These are phyloP conservation scores for Paratrypanosoma confusum DNA, from an alignment of 208 protist genomes.

Conservation along the genomic window DNA sequence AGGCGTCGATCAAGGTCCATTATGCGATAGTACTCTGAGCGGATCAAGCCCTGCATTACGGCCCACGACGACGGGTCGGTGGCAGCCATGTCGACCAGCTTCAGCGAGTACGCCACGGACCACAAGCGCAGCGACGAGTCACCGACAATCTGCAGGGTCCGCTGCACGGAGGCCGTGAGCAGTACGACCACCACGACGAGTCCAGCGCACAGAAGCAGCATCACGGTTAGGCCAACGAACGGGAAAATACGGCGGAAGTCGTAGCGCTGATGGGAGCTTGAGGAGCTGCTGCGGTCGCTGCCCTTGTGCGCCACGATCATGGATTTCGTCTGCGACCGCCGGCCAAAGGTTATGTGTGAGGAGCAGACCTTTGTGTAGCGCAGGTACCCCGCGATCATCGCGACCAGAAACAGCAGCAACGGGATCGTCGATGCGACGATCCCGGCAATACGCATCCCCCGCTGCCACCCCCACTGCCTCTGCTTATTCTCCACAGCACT, in stretches of 20 bases:
- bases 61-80: background rate
- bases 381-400: background rate
- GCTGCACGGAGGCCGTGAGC: background rate
- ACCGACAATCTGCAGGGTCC: conserved; percentile 1
- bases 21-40: background rate
- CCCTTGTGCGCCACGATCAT: conserved; percentile 1
- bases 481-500: background rate
- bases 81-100: background rate
- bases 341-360: background rate
- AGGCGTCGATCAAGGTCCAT: background rate
- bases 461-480: background rate
- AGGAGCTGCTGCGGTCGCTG: background rate
- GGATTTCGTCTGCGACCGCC: background rate
- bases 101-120: conserved; percentile 11
- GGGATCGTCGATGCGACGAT: background rate
- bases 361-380: background rate
- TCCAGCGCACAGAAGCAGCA: background rate
- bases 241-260: background rate
- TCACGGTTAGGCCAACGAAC: background rate
- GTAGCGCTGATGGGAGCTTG: background rate
- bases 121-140: conserved; percentile 6
- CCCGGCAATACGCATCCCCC: background rate
- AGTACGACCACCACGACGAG: background rate
- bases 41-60: background rate
- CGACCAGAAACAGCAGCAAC: background rate